These are phyloP conservation scores for Coniochaeta hoffmannii DNA, from an alignment of 2,329 filamentous ascomycete species.

Conservation along the genomic window DNA sequence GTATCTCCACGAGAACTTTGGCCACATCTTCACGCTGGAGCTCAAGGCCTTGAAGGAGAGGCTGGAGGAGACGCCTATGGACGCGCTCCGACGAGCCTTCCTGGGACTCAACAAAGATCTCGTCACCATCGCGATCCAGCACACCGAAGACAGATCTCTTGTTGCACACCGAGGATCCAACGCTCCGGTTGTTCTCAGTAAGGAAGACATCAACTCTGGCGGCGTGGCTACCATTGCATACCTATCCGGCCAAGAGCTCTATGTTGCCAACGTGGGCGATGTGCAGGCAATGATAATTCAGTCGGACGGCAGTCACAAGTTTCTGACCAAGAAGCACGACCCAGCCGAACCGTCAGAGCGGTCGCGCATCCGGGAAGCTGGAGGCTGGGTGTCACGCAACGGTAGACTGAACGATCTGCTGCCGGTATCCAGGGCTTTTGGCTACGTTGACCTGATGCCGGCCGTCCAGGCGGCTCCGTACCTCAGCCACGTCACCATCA, in stretches of 20 bases:
- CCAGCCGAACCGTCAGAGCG: constrained; percentile 80
- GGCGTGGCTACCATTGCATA: constrained; percentile 90
- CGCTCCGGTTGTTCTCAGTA: constrained; percentile 67
- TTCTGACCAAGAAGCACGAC: constrained; percentile 87
- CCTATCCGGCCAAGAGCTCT: constrained; percentile 81
- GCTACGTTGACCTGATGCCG: constrained; percentile 87
- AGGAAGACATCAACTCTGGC: constrained; percentile 84
- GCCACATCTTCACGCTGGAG: constrained; percentile 74
- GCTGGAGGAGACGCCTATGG: constrained; percentile 66
- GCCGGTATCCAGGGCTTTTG: constrained; percentile 89
- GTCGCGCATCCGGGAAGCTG: constrained; percentile 84
- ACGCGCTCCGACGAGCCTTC: constrained; percentile 82
- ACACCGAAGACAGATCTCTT: constrained; percentile 64
- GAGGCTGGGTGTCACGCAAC: constrained; percentile 91
- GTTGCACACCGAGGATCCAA: constrained; percentile 61
- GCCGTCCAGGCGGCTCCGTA: constrained; percentile 87
- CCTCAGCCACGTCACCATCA: constrained; percentile 68
- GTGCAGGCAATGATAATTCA: constrained; percentile 93
- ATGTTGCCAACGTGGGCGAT: constrained; percentile 91
- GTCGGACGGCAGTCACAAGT: constrained; percentile 73
- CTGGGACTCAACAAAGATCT: constrained; percentile 89
- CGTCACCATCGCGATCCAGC: constrained; percentile 73
- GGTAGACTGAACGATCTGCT: constrained; percentile 89
- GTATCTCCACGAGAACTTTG: constrained; percentile 93
- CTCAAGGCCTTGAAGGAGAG: constrained; percentile 63